Evolutionary conservation across 306 rosid species (phyloP), one percentile per base, ranked within the genome.

Genomic region (Alnus rubra): DNA sequence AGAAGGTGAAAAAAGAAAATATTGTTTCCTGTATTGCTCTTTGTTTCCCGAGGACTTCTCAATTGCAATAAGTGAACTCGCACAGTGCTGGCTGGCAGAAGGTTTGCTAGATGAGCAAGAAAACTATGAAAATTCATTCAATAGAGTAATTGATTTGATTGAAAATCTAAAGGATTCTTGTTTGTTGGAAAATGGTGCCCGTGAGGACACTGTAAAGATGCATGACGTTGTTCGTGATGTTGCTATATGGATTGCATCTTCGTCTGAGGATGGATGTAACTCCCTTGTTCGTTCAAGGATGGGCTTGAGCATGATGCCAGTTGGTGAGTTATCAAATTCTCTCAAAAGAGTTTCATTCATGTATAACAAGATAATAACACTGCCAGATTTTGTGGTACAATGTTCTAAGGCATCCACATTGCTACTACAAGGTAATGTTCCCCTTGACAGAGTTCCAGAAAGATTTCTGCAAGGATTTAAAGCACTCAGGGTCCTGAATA

Each of bases 1-100:
- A 23, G 28, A 23, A 59, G 67, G 65, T 72, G 62, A 79, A 54
- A 73, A 60, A 9, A 16, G 35, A 3, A 48, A 73, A 31, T 19
- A 31, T 18, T 79, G 82, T 58, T 79, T 79, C 82, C 28, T 73
- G 33, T 79, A 13, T 72, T 79, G 82, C 54, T 79, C 78, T 10
- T 3, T 71, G 64, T 79, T 58, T 60, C 78, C 78, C 5, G 74
- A 79, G 64, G 74, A 73, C 75, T 62, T 9, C 23, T 39, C 33
- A 19, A 73, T 79, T 55, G 14, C 44, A 23, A 45, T 60, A 73
- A 15, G 68, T 13, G 82, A 79, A 63, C 74, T 79, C 39, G 58
- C 64, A 64, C 39, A 33, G 11, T 67, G 48, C 1, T 79, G 74
- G 83, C 13, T 44, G 7, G 74, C 42, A 8, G 74, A 73, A 39